Base-by-base conservation (phyloP, 2,329 filamentous ascomycete genomes). In the Hirsutella rhossiliensis region DNA sequence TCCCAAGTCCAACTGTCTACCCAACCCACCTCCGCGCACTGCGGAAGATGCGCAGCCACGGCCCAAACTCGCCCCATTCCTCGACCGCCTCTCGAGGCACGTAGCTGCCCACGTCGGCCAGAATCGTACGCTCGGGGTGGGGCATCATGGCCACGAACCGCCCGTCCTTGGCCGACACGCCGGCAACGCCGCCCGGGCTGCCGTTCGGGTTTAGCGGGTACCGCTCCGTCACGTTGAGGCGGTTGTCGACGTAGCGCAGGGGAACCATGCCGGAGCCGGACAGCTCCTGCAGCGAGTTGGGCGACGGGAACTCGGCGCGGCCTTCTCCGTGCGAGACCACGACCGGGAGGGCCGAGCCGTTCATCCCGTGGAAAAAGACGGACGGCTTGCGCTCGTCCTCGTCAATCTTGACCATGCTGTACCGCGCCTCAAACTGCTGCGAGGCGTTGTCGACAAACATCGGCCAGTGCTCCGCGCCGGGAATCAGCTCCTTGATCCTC, bases 331-430 rank as follows among this genome's bases (percentile, higher is more conserved):
- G 89, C 0, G 88, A 88, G 15, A 90, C 85, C 19, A 82, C 86
- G 48, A 96, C 92, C 29, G 89, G 89, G 7, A 97, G 72, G 3
- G 77, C 76, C 5, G 84, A 86, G 44, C 85, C 84, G 52, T 78
- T 66, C 89, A 97, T 95, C 56, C 85, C 87, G 62, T 90, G 75
- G 50, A 96, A 73, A 74, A 97, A 97, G 46, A 96, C 84, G n/a
- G 79, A 84, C 3, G 80, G 78, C 40, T 41, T 46, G 43, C 48
- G 54, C 52, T 68, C 65, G 32, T 79, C 71, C 47, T 88, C 82
- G 8, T 78, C 69, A 48, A 95, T 76, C 60, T 82, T 78, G 43
- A 63, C 87, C 88, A 95, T 94, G 63, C 76, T 82, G 50, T 86
- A 82, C 48, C 89, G 82, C 5, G 77, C 89, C 68, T 96, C 89